Evolutionary conservation across 495 filamentous ascomycete genomes (phyloP).

Genomic region (Penicillium steckii): DNA sequence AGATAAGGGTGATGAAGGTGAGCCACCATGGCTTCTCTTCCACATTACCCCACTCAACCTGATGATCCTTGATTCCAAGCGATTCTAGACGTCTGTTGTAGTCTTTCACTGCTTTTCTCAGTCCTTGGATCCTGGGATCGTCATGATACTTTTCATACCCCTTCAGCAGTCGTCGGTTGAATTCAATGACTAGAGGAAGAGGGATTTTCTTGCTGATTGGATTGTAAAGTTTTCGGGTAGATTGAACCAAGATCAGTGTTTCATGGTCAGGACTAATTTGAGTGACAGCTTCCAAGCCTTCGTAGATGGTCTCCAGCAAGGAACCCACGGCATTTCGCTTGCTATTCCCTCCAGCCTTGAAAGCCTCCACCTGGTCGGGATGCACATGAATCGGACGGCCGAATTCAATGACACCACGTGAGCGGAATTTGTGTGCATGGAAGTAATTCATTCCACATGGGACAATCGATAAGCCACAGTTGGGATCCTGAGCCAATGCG

Average conservation of each 20-base stretch:
- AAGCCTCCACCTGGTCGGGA: slow-evolving; percentile 75
- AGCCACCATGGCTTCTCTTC: slow-evolving; percentile 55
- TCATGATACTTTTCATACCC: slow-evolving; percentile 90
- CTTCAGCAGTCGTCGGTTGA: slow-evolving; percentile 86
- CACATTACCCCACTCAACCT: slow-evolving; percentile 87
- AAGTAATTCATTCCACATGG: slow-evolving; percentile 99
- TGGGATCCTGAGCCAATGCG: slow-evolving; percentile 77
- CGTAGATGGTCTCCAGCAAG: slow-evolving; percentile 80
- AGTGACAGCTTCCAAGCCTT: slow-evolving; percentile 81
- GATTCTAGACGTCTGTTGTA: slow-evolving; percentile 87
- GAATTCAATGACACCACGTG: slow-evolving; percentile 93
- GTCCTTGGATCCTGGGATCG: slow-evolving; percentile 73
- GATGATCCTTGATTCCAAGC: slow-evolving; percentile 86
- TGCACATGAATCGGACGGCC: slow-evolving; percentile 82
- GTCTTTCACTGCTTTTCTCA: slow-evolving; percentile 73
- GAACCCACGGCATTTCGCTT: slow-evolving; percentile 78
- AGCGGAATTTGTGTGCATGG: slow-evolving; percentile 97
- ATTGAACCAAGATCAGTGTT: slow-evolving; percentile 94
- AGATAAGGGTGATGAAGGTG: slow-evolving; percentile 73
- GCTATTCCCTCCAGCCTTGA: slow-evolving; percentile 63
- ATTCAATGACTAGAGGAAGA: slow-evolving; percentile 87
- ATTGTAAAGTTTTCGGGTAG: slow-evolving; percentile 88
- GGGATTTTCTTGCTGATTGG: slow-evolving; percentile 89
- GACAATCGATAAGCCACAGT: slow-evolving; percentile 87
- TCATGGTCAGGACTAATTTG: slow-evolving; percentile 93